Conservation (phyloP, 2,329 filamentous ascomycete species). For the Stromatinia cepivora region DNA sequence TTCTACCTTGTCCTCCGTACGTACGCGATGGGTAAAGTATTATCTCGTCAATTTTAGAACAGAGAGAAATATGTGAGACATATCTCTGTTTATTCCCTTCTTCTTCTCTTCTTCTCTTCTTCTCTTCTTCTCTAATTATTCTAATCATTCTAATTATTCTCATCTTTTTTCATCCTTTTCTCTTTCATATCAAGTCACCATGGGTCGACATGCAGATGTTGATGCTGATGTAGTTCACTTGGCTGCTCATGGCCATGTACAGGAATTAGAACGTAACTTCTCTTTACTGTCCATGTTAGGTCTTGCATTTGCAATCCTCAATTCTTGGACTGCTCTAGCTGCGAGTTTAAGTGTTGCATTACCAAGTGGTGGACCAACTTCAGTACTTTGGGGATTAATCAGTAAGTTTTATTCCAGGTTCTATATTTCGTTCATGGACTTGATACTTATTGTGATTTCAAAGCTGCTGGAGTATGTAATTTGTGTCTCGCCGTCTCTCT, state of each 20-base stretch:
- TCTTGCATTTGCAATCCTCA: constrained; percentile 59
- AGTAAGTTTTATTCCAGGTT: constrained; percentile 45
- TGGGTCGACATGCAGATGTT: constrained; percentile 5
- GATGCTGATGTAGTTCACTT: constrained; percentile 44
- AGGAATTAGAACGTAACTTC: constrained; percentile 57
- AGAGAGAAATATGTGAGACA: background rate
- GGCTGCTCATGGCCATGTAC: constrained; percentile 50
- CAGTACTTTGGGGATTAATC: constrained; percentile 72
- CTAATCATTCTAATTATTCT: too few species aligned
- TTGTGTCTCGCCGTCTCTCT: constrained; percentile 57
- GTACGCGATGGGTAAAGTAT: constrained; percentile 14
- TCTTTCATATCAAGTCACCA: background rate
- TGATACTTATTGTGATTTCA: background rate
- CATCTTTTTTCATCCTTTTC: background rate
- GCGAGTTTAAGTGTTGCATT: constrained; percentile 52
- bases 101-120: background rate
- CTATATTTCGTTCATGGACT: background rate
- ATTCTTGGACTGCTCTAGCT: constrained; percentile 57
- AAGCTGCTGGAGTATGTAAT: constrained; percentile 52
- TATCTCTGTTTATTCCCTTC: background rate
- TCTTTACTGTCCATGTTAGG: constrained; percentile 58
- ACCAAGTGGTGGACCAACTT: constrained; percentile 68
- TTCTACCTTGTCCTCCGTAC: background rate
- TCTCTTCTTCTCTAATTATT: background rate
- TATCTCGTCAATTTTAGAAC: constrained; percentile 3